phyloP scores from a whole-genome alignment of 2,329 filamentous ascomycete species.

The Rutstroemia sp. region DNA sequence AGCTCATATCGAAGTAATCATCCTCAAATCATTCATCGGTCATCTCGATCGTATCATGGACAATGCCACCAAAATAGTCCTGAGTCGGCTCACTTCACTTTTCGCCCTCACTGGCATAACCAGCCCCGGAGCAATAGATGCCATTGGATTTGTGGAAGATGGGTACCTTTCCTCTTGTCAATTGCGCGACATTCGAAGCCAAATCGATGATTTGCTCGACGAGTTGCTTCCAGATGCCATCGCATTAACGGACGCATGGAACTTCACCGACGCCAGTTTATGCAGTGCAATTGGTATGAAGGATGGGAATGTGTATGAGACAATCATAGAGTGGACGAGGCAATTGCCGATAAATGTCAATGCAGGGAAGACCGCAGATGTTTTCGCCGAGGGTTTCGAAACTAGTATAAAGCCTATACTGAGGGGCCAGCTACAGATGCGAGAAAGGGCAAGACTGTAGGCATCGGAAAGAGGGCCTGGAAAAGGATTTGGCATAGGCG shows the following conservation, averaged over 20 bases:
- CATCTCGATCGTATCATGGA: not conserved
- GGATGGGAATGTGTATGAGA: conserved; percentile 20
- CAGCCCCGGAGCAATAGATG: not conserved
- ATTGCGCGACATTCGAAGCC: not conserved
- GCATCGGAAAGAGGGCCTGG: too few species aligned
- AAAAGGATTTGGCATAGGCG: too few species aligned
- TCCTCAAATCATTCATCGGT: not conserved
- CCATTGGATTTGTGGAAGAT: conserved; percentile 6
- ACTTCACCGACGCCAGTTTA: conserved; percentile 21
- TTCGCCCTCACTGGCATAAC: conserved; percentile 19
- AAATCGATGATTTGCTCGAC: conserved; percentile 15
- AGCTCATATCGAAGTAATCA: not conserved
- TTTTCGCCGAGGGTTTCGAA: not conserved
- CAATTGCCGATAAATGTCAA: not conserved
- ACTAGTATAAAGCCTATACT: not conserved
- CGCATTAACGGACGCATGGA: conserved; percentile 23
- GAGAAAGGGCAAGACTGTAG: not conserved
- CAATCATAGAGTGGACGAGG: conserved; percentile 14
- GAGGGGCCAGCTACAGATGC: not conserved
- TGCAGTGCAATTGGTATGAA: conserved; percentile 18
- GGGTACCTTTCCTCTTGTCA: not conserved
- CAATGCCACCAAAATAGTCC: not conserved
- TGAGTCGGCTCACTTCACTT: conserved; percentile 14
- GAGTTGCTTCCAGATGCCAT: conserved; percentile 21
- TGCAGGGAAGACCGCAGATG: not conserved